A percentile compares a stretch with the other conserved stretches of the same genome.
Evolutionary conservation across 2,329 filamentous ascomycete species (phyloP).

Genomic region (Fusarium nematophilum): DNA sequence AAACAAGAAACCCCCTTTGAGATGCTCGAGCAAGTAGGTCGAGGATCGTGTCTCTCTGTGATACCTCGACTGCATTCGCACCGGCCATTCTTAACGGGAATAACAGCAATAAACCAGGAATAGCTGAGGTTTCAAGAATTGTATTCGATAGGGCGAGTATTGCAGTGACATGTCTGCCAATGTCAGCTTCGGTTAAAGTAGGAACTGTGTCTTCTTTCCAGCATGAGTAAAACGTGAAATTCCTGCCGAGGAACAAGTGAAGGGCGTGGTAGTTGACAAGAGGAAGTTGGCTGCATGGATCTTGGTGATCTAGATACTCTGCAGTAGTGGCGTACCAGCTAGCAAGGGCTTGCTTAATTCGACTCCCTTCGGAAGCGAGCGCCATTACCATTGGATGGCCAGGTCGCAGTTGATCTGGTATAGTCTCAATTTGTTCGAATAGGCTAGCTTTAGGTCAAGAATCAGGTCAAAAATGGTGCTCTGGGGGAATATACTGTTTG

Average conservation of each 20-base stretch:
- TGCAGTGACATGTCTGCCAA: neutral
- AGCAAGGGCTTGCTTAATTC: constrained; percentile 12
- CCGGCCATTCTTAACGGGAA: constrained; percentile 44
- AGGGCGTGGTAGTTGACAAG: constrained; percentile 30
- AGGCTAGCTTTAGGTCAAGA: constrained; percentile 15
- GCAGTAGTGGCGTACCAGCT: neutral
- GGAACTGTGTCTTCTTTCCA: constrained; percentile 32
- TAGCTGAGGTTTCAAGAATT: constrained; percentile 14
- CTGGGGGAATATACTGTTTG: constrained; percentile 10
- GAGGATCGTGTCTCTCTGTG: neutral
- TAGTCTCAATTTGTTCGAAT: constrained; percentile 29
- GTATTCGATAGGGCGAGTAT: neutral
- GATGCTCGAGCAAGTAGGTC: constrained; percentile 22
- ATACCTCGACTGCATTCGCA: neutral
- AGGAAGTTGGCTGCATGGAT: constrained; percentile 15
- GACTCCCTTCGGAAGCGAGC: constrained; percentile 17
- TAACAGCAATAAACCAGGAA: constrained; percentile 34
- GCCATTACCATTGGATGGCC: neutral
- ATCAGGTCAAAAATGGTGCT: rapidly evolving
- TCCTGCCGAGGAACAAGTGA: constrained; percentile 36
- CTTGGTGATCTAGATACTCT: rapidly evolving
- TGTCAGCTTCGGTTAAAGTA: neutral
- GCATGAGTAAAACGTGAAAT: constrained; percentile 38
- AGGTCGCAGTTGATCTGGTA: constrained; percentile 1
- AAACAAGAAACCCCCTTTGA: constrained; percentile 39